Evolutionary conservation across 805 yeast genomes (phyloP), one percentile per base, ranked within the genome.

Genomic region (Debaryomyces hansenii): DNA sequence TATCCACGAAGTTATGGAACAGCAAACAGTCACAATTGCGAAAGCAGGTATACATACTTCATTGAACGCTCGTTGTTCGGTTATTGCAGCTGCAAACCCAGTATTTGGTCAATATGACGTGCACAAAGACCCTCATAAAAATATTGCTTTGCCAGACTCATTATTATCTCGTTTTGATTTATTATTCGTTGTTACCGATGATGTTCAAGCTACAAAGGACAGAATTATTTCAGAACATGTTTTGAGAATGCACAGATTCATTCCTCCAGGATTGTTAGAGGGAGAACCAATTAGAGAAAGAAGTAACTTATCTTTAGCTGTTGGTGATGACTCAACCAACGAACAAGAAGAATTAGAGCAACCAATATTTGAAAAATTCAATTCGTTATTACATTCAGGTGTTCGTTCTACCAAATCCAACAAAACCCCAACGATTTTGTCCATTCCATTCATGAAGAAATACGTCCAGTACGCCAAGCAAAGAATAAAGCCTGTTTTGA

Each of bases 1-100:
- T 1, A 94, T 94, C 60, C 99, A 94, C 69, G 99, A 94, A 78
- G 99, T 94, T 41, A 94, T 94, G 99, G 99, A 94, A 73, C 99
- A 94, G 71, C 99, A 94, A 67, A 94, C 99, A 0, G 97, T 92
- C 24, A 91, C 98, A 2, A 91, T 92, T 60, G 96, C 98, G 43
- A 92, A 92, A 66, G 99, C 98, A 4, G 99, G 99, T 53, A 92
- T 92, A 59, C 97, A 92, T 66, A 91, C 98, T 2, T 87, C 98
- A 5, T 77, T 92, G 56, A 92, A 92, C 63, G 98, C 99, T 11
- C 82, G 99, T 59, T 92, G 98, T 72, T 87, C 96, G 24, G 98
- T 92, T 14, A 80, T 92, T 54, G 98, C 98, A 0, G 99, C 99
- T 29, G 99, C 99, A 6, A 92, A 92, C 65, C 99, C 99, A 1